Percentiles rank a stretch among this genome's conserved stretches.
These are phyloP conservation scores for Beauveria asiatica DNA, from an alignment of 2,329 filamentous ascomycete species.

Conservation along the genomic window DNA sequence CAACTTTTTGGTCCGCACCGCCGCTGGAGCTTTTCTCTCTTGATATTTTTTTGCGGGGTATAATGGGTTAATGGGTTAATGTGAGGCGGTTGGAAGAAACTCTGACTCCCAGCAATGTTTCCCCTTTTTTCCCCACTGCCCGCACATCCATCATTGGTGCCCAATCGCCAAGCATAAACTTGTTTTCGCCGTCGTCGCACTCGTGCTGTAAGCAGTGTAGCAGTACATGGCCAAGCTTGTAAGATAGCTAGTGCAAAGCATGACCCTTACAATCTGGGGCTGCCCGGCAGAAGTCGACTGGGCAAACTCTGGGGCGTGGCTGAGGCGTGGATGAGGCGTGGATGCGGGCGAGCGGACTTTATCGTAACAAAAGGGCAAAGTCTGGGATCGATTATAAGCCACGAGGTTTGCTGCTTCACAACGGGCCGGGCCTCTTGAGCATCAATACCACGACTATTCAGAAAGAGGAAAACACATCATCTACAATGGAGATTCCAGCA, in stretches of 20 bases:
- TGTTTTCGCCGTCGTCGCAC: too few relatives aligned
- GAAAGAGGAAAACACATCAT: neutral
- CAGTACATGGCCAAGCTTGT: too few relatives aligned
- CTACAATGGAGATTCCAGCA: constrained; percentile 1
- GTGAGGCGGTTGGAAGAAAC: neutral
- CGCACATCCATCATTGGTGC: neutral
- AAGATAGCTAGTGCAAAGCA: too few relatives aligned
- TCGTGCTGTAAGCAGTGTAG: too few relatives aligned
- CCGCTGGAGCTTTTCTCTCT: neutral
- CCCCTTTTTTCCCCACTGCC: neutral
- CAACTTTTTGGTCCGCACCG: neutral
- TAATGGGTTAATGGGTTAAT: neutral
- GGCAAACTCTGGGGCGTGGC: neutral
- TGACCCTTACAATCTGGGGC: too few relatives aligned
- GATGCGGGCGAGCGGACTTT: neutral
- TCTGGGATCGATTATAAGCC: too few relatives aligned
- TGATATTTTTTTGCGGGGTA: neutral
- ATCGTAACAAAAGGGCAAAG: neutral
- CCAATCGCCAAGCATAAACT: neutral
- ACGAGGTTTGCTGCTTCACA: too few relatives aligned
- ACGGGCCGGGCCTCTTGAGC: too few relatives aligned
- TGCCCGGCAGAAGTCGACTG: too few relatives aligned
- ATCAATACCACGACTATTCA: neutral
- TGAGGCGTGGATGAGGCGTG: neutral
- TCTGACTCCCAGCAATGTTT: neutral